Evolutionary conservation across 257 asterid genomes (phyloP), one percentile per base, ranked within the genome.

Genomic region (Solanum dulcamara): DNA sequence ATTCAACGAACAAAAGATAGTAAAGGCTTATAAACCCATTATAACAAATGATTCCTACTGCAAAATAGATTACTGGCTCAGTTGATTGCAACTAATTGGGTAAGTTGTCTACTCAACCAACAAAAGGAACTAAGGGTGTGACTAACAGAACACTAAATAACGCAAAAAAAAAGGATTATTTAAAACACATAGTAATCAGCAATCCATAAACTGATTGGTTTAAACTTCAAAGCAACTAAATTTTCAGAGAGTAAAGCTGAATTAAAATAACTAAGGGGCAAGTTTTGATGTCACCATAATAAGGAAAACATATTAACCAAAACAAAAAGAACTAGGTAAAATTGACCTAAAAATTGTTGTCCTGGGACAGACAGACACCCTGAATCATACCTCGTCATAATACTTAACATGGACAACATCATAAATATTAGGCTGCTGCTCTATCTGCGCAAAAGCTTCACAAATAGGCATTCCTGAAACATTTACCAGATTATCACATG

Each of bases 371-470:
- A 20, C n/a, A n/a, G n/a, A n/a, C n/a, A 13, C 32, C 62, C 38
- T 46, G 79, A 72, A 85, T 88, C 93, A 50, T 83, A 95, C 98
- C 98, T 95, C 98, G 17, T 95, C 97, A 20, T 89, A 93, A 86
- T 95, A 93, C 92, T 93, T 95, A 83, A 95, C 97, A 84, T 95
- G 97, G 86, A 93, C 97, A 90, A 89, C 96, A 79, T 95, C 97
- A 57, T 95, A 95, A 33, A 91, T 89, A 68, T 90, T 95, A 11
- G 97, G 97, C 86, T 93, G 95, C 87, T 93, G 97, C 85, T 95
- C 98, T 83, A 95, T 92, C 68, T 93, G 97, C 46, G 96, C 94
- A 89, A 95, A 93, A n/a, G 98, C 97, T 42, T 95, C 98, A 68
- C 93, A 93, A 10, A 95, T 92, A 8, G 98, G 96, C 95, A 93